Evolutionary conservation across 2,329 filamentous ascomycete genomes (phyloP).

Genomic region (Trichoderma asperellum): DNA sequence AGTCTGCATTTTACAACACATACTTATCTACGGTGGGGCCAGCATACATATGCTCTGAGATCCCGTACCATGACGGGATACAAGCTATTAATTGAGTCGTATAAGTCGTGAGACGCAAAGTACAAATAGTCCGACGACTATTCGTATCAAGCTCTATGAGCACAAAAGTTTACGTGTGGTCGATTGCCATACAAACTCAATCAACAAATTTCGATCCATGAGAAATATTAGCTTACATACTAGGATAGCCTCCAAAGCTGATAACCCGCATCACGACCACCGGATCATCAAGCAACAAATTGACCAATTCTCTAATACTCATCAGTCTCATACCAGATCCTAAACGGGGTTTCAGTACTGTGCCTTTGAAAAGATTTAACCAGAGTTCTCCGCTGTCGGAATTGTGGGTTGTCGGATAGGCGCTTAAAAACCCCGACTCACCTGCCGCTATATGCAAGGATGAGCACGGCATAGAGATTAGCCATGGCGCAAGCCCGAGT

Average conservation of each 20-base stretch:
- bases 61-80: background rate
- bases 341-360: background rate
- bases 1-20: no score
- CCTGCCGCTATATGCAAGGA: background rate
- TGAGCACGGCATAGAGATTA: conserved; percentile 20
- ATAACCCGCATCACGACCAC: background rate
- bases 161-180: background rate
- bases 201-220: background rate
- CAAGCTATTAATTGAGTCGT: background rate
- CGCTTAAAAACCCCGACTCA: background rate
- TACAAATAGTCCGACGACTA: background rate
- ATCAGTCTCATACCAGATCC: background rate
- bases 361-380: background rate
- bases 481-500: conserved; percentile 18
- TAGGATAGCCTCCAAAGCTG: background rate
- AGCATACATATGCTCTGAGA: background rate
- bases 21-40: background rate
- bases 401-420: background rate
- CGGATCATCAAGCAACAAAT: background rate
- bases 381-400: background rate
- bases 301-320: background rate
- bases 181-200: background rate
- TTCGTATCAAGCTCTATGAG: background rate
- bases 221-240: background rate
- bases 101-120: background rate